A percentile compares a stretch with the other conserved stretches of the same genome.
phyloP scores from a whole-genome alignment of 1,284 basidiomycete species.

The Ceratobasidium papillatum region DNA sequence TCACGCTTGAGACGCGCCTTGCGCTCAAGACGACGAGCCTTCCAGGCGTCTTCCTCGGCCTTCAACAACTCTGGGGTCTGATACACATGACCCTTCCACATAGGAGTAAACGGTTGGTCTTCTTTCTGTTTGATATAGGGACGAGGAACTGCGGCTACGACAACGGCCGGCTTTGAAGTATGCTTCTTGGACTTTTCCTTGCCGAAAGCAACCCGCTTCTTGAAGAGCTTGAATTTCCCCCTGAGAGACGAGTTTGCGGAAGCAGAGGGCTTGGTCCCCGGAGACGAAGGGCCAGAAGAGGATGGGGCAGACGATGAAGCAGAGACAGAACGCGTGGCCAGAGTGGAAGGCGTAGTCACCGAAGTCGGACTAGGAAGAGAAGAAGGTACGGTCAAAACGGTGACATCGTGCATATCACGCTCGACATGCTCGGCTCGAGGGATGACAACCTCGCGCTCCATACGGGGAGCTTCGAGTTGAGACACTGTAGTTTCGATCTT shows the following conservation, averaged over 20 bases:
- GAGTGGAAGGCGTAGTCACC: background rate
- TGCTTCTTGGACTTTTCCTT: background rate
- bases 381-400: background rate
- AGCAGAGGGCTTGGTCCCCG: background rate
- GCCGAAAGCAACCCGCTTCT: constrained; percentile 13
- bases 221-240: constrained; percentile 6
- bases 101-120: constrained; percentile 15
- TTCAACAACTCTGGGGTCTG: constrained; percentile 17
- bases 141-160: background rate
- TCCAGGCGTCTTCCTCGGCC: constrained; percentile 13
- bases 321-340: background rate
- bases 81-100: constrained; percentile 34
- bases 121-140: background rate
- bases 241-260: background rate
- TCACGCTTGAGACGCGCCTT: constrained; percentile 33
- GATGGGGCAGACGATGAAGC: background rate
- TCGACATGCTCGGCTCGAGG: background rate
- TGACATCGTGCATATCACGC: background rate
- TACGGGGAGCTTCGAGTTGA: background rate
- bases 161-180: background rate
- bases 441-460: background rate
- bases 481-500: background rate
- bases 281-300: background rate
- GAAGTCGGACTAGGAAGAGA: background rate
- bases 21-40: constrained; percentile 26